Conservation (phyloP, 2,329 filamentous ascomycete genomes). For the Penicillium hesseltinei region DNA sequence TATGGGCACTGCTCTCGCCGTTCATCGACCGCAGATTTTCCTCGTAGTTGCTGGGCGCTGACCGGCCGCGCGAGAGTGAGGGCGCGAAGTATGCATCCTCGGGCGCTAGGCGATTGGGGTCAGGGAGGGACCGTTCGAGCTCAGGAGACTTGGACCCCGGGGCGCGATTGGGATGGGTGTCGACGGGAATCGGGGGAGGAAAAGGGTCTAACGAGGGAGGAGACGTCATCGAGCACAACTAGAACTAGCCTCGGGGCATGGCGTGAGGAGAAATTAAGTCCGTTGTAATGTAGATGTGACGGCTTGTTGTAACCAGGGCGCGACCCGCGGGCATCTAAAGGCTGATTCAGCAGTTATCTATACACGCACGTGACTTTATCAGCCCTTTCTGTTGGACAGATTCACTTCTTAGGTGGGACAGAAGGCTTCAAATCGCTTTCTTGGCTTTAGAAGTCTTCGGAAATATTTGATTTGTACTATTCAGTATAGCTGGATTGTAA, state of each 20-base stretch:
- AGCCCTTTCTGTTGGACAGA: not conserved
- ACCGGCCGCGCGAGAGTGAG: constrained; percentile 58
- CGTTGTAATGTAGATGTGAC: not conserved
- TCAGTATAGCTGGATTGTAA: rapidly evolving
- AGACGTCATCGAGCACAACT: constrained; percentile 34
- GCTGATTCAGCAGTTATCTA: constrained; percentile 8
- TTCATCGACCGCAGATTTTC: constrained; percentile 34
- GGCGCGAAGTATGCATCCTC: constrained; percentile 74
- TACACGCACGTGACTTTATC: not conserved
- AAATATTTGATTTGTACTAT: too few relatives aligned
- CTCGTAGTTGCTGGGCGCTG: constrained; percentile 40
- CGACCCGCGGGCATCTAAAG: constrained; percentile 6
- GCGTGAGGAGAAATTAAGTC: constrained; percentile 10
- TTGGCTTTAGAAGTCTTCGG: rapidly evolving
- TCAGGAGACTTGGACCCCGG: constrained; percentile 37
- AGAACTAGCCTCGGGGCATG: constrained; percentile 31
- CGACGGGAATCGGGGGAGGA: constrained; percentile 47
- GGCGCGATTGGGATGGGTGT: constrained; percentile 46
- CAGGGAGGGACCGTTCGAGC: constrained; percentile 45
- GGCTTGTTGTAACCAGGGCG: constrained; percentile 9
- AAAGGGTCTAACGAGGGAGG: constrained; percentile 37
- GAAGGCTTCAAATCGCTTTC: not conserved
- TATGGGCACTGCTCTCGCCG: constrained; percentile 44
- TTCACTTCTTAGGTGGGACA: not conserved
- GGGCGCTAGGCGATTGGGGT: constrained; percentile 71